Evolutionary conservation across 441 rosid genomes (phyloP).

Genomic region (Codiaeum variegatum): DNA sequence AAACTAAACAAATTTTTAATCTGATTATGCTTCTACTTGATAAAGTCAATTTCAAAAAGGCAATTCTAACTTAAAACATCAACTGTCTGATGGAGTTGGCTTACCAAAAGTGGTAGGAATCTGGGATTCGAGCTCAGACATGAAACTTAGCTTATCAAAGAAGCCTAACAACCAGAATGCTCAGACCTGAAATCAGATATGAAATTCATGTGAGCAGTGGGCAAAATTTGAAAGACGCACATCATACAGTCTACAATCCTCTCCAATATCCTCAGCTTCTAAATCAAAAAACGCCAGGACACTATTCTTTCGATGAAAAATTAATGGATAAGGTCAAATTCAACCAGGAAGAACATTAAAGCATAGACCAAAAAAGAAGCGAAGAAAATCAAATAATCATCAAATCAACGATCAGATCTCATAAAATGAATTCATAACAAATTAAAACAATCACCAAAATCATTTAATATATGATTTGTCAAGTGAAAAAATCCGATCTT

Average conservation of each 20-base stretch:
- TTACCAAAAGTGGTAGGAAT: conserved; percentile 81
- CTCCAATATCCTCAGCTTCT: no score
- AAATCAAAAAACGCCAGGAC: no score
- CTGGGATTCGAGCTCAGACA: conserved; percentile 86
- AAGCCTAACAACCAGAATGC: conserved; percentile 44
- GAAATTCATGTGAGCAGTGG: conserved; percentile 5
- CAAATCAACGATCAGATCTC: not conserved
- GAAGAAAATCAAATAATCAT: not conserved
- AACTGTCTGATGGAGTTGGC: conserved; percentile 3
- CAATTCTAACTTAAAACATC: not conserved
- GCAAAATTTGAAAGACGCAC: not conserved
- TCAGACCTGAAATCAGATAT: conserved; percentile 39
- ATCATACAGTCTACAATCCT: not conserved
- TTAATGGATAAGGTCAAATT: no score
- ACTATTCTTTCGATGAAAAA: no score
- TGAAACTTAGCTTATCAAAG: conserved; percentile 57
- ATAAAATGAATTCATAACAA: not conserved
- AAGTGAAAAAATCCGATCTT: not conserved
- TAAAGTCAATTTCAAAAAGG: not conserved
- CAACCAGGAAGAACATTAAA: no score
- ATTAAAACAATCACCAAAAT: not conserved
- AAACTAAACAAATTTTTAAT: not conserved
- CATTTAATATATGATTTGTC: no score
- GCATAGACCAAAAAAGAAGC: no score
- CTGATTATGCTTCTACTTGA: not conserved